Conservation (phyloP, 306 rosid genomes). For the Abrus precatorius region DNA sequence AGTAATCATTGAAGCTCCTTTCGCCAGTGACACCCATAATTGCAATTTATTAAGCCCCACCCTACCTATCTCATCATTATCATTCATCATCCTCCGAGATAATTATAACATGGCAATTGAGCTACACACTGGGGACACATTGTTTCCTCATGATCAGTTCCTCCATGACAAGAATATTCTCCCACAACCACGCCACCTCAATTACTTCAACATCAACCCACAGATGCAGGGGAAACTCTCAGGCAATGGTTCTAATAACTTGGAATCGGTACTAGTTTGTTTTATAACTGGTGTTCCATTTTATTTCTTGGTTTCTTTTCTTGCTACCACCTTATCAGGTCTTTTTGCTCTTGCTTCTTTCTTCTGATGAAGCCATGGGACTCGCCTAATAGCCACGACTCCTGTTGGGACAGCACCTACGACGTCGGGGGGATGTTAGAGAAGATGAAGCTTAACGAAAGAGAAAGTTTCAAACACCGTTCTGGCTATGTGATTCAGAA, state of each 20-base stretch:
- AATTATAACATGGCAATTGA: slow-evolving; percentile 58
- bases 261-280: slow-evolving; percentile 48
- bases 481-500: slow-evolving; percentile 25
- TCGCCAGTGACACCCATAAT: slow-evolving; percentile 1
- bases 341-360: background rate
- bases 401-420: slow-evolving; percentile 38
- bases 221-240: background rate
- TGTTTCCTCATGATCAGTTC: slow-evolving; percentile 45
- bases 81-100: background rate
- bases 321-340: background rate
- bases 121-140: slow-evolving; percentile 47
- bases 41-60: slow-evolving; percentile 29
- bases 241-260: slow-evolving; percentile 43
- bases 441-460: slow-evolving; percentile 52
- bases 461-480: slow-evolving; percentile 22
- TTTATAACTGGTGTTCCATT: background rate
- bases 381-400: slow-evolving; percentile 42
- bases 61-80: slow-evolving; percentile 18
- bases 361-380: slow-evolving; percentile 56
- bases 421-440: slow-evolving; percentile 52
- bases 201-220: background rate
- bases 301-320: too few species aligned
- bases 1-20: slow-evolving; percentile 17
- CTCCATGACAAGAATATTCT: background rate
- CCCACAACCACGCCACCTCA: background rate